phyloP scores from a whole-genome alignment of 192 early-diverging fungal genomes.

The Backusella psychrophila region DNA sequence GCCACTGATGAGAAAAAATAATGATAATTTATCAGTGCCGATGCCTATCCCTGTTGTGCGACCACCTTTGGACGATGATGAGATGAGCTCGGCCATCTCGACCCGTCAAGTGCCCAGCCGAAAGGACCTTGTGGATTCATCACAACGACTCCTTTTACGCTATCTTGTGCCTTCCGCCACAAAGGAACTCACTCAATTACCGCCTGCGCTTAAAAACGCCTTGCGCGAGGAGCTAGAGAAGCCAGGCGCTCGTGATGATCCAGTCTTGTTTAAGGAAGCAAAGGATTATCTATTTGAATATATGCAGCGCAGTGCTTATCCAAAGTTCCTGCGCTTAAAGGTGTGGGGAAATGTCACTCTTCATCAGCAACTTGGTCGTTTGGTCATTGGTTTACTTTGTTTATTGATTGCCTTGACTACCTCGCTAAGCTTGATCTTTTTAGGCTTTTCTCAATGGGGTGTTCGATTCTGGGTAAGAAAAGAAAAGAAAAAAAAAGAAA shows the following conservation, averaged over 20 bases:
- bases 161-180: constrained; percentile 50
- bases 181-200: constrained; percentile 46
- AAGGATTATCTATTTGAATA: constrained; percentile 49
- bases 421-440: constrained; percentile 51
- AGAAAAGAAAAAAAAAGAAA: neutral
- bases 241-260: constrained; percentile 38
- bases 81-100: neutral
- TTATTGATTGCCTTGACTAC: constrained; percentile 53
- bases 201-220: constrained; percentile 16
- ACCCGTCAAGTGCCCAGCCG: constrained; percentile 5
- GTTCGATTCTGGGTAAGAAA: constrained; percentile 51
- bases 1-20: neutral
- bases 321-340: constrained; percentile 52
- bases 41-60: neutral
- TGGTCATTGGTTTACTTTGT: constrained; percentile 44
- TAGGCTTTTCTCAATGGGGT: constrained; percentile 41
- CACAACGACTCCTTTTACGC: constrained; percentile 49
- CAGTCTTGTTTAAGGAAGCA: constrained; percentile 54
- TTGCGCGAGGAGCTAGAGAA: neutral
- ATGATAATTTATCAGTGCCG: neutral
- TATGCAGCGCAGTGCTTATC: constrained; percentile 53
- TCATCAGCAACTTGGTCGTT: constrained; percentile 43
- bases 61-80: neutral
- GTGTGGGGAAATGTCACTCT: constrained; percentile 56
- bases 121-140: constrained; percentile 34